Conservation (phyloP, 1,139 yeast species). For the Lodderomyces elongisporus region DNA sequence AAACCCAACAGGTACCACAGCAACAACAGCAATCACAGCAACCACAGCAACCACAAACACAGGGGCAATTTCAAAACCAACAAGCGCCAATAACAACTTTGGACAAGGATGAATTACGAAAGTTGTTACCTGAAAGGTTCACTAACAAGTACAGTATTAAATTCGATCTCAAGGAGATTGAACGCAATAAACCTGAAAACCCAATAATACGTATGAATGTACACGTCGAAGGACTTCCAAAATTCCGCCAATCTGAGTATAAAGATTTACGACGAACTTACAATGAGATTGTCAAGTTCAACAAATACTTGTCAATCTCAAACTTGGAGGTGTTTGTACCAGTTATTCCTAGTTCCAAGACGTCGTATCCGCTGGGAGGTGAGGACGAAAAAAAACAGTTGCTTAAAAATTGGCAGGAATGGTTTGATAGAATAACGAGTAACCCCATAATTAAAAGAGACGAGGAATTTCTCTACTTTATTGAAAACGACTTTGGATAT, state of each 20-base stretch:
- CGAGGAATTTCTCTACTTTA: constrained; percentile 82
- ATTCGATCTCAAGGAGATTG: constrained; percentile 30
- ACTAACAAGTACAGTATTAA: constrained; percentile 28
- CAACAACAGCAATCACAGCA: constrained; percentile 3
- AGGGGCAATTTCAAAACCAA: background rate
- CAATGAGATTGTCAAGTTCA: constrained; percentile 70
- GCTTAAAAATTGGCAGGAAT: constrained; percentile 61
- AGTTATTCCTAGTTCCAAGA: constrained; percentile 66
- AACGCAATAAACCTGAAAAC: constrained; percentile 38
- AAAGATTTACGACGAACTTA: constrained; percentile 78
- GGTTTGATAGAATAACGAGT: constrained; percentile 73
- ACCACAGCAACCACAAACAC: constrained; percentile 4
- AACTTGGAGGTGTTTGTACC: constrained; percentile 94
- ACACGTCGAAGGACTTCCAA: constrained; percentile 53
- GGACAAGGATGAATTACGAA: constrained; percentile 33
- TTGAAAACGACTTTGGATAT: constrained; percentile 85
- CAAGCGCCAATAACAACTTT: background rate
- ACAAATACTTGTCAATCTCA: constrained; percentile 71
- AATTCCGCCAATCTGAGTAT: constrained; percentile 66
- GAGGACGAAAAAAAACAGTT: constrained; percentile 71
- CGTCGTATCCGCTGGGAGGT: constrained; percentile 78
- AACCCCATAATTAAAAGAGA: constrained; percentile 81
- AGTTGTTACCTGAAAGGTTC: constrained; percentile 49
- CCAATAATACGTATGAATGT: constrained; percentile 44
- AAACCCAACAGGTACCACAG: constrained; percentile 4